Percentiles rank a stretch among this genome's conserved stretches.
Conservation (phyloP, 2,329 filamentous ascomycete species). For the Thelonectria olida region DNA sequence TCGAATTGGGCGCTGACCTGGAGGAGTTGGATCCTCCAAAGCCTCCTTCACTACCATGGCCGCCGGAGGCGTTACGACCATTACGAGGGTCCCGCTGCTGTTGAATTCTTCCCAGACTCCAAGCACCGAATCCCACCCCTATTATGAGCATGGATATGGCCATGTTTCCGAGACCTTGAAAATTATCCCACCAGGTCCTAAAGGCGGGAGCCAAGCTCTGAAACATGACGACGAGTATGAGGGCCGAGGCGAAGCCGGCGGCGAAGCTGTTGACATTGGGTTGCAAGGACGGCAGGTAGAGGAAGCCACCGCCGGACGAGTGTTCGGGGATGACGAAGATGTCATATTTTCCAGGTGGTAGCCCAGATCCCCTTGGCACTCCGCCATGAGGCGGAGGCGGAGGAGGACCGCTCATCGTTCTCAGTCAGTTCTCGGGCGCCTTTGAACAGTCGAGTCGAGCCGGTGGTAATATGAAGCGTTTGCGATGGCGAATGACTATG, state of each 20-base stretch:
- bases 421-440: conserved; percentile 31
- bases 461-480: conserved; percentile 20
- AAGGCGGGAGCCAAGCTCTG: conserved; percentile 78
- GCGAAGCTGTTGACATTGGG: conserved; percentile 91
- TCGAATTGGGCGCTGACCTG: conserved; percentile 45
- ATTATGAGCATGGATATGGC: conserved; percentile 78
- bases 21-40: conserved; percentile 43
- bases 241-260: conserved; percentile 81
- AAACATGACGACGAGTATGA: conserved; percentile 78
- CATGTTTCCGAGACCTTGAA: conserved; percentile 76
- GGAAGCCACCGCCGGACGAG: conserved; percentile 86
- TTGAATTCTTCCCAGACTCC: conserved; percentile 64
- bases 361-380: conserved; percentile 73
- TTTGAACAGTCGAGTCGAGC: conserved; percentile 17
- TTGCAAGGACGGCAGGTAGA: conserved; percentile 91
- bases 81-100: conserved; percentile 33
- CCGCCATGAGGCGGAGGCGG: conserved; percentile 88
- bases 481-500: conserved; percentile 37
- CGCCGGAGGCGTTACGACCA: conserved; percentile 32
- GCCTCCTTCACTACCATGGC: conserved; percentile 37
- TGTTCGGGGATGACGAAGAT: conserved; percentile 97
- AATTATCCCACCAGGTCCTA: conserved; percentile 75
- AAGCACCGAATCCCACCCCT: conserved; percentile 79
- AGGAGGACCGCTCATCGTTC: conserved; percentile 69
- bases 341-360: conserved; percentile 93